Evolutionary conservation across 352 stramenopile genomes (phyloP).

Genomic region (Globisporangium rhizosaccharum): DNA sequence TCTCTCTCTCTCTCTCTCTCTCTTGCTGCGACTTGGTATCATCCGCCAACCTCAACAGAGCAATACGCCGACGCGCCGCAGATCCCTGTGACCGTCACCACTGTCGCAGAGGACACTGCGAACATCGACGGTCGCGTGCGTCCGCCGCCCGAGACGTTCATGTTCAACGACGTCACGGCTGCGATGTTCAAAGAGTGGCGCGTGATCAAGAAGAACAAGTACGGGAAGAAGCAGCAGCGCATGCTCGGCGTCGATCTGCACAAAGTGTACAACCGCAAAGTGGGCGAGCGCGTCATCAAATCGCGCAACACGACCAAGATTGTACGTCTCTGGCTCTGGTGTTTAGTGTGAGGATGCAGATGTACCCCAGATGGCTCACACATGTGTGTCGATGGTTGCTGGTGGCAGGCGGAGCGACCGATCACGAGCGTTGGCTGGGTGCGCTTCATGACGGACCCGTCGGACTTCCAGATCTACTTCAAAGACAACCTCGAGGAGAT

Average conservation of each 20-base stretch:
- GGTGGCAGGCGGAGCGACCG: constrained; percentile 62
- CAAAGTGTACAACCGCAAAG: constrained; percentile 90
- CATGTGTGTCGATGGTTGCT: constrained; percentile 8
- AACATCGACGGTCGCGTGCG: constrained; percentile 64
- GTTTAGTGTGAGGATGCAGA: neutral
- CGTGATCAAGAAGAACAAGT: constrained; percentile 91
- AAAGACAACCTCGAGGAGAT: constrained; percentile 87
- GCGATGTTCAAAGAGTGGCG: constrained; percentile 90
- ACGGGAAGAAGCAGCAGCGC: constrained; percentile 83
- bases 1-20: too few species aligned
- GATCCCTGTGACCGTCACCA: constrained; percentile 58
- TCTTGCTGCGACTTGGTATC: neutral
- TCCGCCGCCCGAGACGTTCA: constrained; percentile 82
- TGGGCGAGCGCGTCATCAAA: constrained; percentile 85
- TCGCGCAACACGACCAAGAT: constrained; percentile 87
- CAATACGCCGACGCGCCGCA: constrained; percentile 83
- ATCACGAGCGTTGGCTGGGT: constrained; percentile 86
- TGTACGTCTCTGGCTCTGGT: constrained; percentile 41
- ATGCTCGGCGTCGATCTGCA: constrained; percentile 87
- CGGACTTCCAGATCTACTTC: constrained; percentile 87
- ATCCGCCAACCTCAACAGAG: constrained; percentile 32
- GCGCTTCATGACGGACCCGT: constrained; percentile 80
- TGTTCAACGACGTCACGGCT: constrained; percentile 88
- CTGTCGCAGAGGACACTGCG: constrained; percentile 55
- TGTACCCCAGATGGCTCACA: too few species aligned